These are phyloP conservation scores for Dictyostelium capitatum DNA, from an alignment of 78 protist species.

Conservation along the genomic window DNA sequence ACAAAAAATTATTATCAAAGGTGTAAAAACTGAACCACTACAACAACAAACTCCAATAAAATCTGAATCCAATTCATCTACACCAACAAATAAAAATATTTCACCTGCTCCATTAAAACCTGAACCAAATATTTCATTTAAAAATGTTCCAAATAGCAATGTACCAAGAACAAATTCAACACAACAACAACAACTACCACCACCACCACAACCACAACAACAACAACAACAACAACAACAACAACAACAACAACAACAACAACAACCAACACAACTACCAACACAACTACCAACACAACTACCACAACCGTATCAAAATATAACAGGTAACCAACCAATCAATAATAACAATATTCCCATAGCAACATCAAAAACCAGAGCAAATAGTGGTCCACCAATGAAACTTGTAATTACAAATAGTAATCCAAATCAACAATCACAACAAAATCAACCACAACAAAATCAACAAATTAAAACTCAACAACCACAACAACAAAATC, in stretches of 20 bases:
- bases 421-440: neutral
- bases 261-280: neutral
- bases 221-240: constrained; percentile 35
- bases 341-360: too few species aligned
- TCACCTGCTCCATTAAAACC: too few species aligned
- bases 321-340: neutral
- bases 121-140: too few species aligned
- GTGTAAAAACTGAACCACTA: neutral
- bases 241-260: constrained; percentile 2
- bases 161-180: neutral
- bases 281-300: neutral
- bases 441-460: neutral
- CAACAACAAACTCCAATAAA: neutral
- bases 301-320: neutral
- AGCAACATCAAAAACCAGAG: neutral
- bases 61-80: too few species aligned
- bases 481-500: neutral
- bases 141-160: neutral
- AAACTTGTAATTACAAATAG: neutral
- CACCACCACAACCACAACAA: neutral
- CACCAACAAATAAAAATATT: too few species aligned
- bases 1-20: neutral
- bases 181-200: neutral
- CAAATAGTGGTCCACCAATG: neutral
- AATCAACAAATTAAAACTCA: neutral